Evolutionary conservation across 2,329 filamentous ascomycete species (phyloP), one percentile per base, ranked within the genome.

Genomic region (Colletotrichum sp.): DNA sequence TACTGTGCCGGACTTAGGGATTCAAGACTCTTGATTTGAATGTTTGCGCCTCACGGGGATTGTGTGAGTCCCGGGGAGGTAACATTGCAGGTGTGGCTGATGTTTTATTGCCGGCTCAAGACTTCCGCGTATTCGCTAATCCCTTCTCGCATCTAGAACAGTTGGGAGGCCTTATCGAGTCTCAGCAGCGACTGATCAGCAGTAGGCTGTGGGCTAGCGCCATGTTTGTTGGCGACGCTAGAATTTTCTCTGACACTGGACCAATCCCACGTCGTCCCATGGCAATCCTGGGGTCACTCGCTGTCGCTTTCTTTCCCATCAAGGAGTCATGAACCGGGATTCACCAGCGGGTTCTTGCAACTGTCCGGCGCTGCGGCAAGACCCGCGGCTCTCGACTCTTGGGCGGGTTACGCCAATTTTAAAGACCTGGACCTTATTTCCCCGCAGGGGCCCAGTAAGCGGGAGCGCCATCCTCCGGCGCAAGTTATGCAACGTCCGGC

Each of bases 401-500:
- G 59, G 36, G 63, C 18, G 32, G 26, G 39, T 30, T 66, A 52
- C 44, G 36, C 36, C 60, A 71, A 75, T 65, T 71, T 39, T 30
- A 71, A 65, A 52, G 44, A 52, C 44, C n/a, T 52, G 44, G 72
- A 16, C 59, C 60, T 71, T 64, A n/a, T 66, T 75, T 49, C 68
- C 72, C 72, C 67, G 67, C 67, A 62, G 62, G 68, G 18, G 21
- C 32, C 62, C 55, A 36, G 49, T 57, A 5, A 36, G 52, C 68
- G 68, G 68, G 59, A 75, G 49, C 16, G 36, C 72, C 34, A 66
- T 13, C 36, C 36, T 75, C 72, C 72, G 72, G 68, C 18, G 16
- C 18, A 30, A 71, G 26, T 75, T 75, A 44, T 75, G 72, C 62
- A 75, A 52, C 49, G 4, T 55, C 55, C 62, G 26, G 66, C 18